phyloP scores from a whole-genome alignment of 176 grass and related monocot genomes.

The Juncus inflexus region DNA sequence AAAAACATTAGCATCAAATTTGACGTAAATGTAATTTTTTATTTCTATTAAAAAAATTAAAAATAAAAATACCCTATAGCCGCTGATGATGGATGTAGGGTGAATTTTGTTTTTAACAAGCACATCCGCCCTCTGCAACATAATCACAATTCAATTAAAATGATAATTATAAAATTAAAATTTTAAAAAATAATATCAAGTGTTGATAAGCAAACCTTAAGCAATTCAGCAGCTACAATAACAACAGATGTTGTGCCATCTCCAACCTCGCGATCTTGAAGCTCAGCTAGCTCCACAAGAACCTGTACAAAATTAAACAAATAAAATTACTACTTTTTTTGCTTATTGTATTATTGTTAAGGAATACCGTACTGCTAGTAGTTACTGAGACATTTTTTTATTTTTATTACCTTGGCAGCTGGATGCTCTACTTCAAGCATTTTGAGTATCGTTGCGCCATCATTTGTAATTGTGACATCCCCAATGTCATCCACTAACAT shows the following conservation, averaged over 20 bases:
- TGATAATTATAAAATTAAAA: not conserved
- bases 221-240: slow-evolving; percentile 76
- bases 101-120: slow-evolving; percentile 96
- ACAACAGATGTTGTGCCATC: slow-evolving; percentile 91
- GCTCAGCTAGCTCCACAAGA: slow-evolving; percentile 96
- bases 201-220: slow-evolving; percentile 49
- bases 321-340: not conserved
- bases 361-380: not conserved
- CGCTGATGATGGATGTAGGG: slow-evolving; percentile 88
- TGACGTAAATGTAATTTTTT: not conserved
- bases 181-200: slow-evolving; percentile 4
- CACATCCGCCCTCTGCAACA: slow-evolving; percentile 70
- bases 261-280: slow-evolving; percentile 94
- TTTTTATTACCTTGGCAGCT: slow-evolving; percentile 63
- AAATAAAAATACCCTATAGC: slow-evolving; percentile 68
- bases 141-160: slow-evolving; percentile 10
- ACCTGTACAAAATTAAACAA: slow-evolving; percentile 38
- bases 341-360: too few species aligned
- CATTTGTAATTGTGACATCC: slow-evolving; percentile 95
- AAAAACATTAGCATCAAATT: slow-evolving; percentile 17
- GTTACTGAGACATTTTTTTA: not conserved
- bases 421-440: slow-evolving; percentile 97
- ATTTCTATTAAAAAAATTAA: not conserved
- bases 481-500: slow-evolving; percentile 96
- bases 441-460: slow-evolving; percentile 87